phyloP scores from a whole-genome alignment of 257 asterid species.

The Verbena officinalis region DNA sequence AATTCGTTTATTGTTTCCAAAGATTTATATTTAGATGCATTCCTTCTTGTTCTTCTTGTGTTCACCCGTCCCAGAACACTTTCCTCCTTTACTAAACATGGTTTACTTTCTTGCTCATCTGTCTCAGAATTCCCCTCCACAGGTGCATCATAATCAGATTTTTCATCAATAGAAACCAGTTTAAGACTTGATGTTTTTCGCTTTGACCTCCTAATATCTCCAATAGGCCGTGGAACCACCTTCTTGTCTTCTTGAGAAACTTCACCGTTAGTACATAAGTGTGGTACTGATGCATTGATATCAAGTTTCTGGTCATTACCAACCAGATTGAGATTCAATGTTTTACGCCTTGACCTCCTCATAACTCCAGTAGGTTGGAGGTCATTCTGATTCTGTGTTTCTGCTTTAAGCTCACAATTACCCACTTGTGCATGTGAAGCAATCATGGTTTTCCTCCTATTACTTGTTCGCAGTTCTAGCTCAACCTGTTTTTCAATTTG shows the following conservation, averaged over 20 bases:
- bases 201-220: too few relatives aligned
- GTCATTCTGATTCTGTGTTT: not conserved
- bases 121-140: constrained; percentile 22
- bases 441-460: constrained; percentile 30
- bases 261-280: not conserved
- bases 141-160: constrained; percentile 1
- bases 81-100: constrained; percentile 22
- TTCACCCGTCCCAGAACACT: constrained; percentile 25
- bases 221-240: too few relatives aligned
- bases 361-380: too few relatives aligned
- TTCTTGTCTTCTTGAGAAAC: too few relatives aligned
- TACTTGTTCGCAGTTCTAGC: constrained; percentile 37
- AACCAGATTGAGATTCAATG: constrained; percentile 5
- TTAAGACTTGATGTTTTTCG: not conserved
- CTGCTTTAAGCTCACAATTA: constrained; percentile 24
- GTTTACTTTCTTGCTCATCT: constrained; percentile 20
- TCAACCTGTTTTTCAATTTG: constrained; percentile 28
- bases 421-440: constrained; percentile 14
- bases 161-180: constrained; percentile 19
- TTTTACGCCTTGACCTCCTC: too few relatives aligned
- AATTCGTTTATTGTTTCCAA: constrained; percentile 14
- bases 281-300: constrained; percentile 13
- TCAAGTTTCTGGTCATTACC: constrained; percentile 17
- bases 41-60: constrained; percentile 49
- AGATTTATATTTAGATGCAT: constrained; percentile 31